Evolutionary conservation across 73 alveolate species (phyloP).

Genomic region (Stentor roeselii): DNA sequence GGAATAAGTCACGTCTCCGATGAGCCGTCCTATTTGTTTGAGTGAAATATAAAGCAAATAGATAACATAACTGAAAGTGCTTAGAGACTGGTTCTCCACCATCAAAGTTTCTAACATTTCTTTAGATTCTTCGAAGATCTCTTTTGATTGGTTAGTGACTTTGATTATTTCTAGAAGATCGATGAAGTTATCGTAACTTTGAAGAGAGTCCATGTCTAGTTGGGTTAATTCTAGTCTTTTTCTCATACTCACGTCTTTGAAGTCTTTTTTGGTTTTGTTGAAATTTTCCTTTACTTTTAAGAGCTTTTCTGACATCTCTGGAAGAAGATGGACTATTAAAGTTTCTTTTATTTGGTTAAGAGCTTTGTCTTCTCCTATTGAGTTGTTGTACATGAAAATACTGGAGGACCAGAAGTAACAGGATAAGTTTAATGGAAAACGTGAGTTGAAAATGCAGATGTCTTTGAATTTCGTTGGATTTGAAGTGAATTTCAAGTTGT

Average conservation of each 20-base stretch:
- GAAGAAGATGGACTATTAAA: not conserved
- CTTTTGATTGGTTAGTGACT: not conserved
- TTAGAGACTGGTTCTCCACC: not conserved
- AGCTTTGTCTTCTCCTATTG: not conserved
- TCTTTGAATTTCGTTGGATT: not conserved
- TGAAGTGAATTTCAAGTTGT: not conserved
- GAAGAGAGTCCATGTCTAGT: not conserved
- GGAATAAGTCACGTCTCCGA: slow-evolving; percentile 5
- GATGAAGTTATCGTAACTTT: not conserved
- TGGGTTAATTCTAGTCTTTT: not conserved
- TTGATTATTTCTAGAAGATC: not conserved
- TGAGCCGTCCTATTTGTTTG: not conserved
- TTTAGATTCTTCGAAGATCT: not conserved
- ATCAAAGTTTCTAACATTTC: not conserved
- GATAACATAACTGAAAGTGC: not conserved
- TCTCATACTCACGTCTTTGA: not conserved
- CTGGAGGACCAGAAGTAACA: not conserved
- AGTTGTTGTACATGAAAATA: not conserved
- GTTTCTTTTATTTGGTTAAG: not conserved
- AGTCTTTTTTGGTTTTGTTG: not conserved
- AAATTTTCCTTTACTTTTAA: not conserved
- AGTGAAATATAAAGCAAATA: not conserved
- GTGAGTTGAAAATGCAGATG: not conserved
- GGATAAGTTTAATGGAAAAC: not conserved
- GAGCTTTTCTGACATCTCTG: not conserved